Evolutionary conservation across 2,329 filamentous ascomycete genomes (phyloP), one percentile per base, ranked within the genome.

Genomic region (Chalaropsis ovoidea): DNA sequence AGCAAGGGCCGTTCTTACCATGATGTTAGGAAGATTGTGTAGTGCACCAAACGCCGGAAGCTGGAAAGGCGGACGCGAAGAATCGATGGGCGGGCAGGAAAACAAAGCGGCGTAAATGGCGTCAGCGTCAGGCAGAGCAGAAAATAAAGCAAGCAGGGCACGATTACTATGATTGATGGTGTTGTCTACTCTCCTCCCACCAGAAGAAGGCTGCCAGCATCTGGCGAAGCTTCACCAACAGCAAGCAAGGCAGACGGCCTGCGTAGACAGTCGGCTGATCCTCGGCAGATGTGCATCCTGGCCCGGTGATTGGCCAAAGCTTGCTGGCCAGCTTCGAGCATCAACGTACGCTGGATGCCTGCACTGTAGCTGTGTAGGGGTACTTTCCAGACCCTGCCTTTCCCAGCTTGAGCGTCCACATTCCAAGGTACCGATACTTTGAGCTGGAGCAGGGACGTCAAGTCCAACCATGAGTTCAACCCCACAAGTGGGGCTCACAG

Each of bases 231-330:
- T 67, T 65, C 39, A 42, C 45, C 35, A 41, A 10, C 27, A 47
- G 22, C 49, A 67, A 47, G 22, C 49, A 67, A 64, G 54, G 66
- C 52, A 63, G 61, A 60, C 68, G 68, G 68, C 66, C 56, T 66
- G 64, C 54, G 63, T 68, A 63, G 69, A 69, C 61, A 67, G 67
- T 31, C 65, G 65, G 65, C 47, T 67, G 49, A 67, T 65, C 22
- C 19, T 61, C 60, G 64, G 63, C 22, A 61, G 60, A 60, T 56
- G 15, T 11, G 1, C 54, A n/a, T 11, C 54, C 22, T 8, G 45
- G 47, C 58, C 39, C 19, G 31, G 22, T 67, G 39, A 67, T 67
- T 67, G 66, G 66, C 42, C 49, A 49, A 62, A 64, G 65, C 65
- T 66, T 63, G 41, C 22, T 54, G 60, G 65, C 27, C 13, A 60